phyloP scores from a whole-genome alignment of 352 stramenopile genomes.

The Phytophthora vignae region DNA sequence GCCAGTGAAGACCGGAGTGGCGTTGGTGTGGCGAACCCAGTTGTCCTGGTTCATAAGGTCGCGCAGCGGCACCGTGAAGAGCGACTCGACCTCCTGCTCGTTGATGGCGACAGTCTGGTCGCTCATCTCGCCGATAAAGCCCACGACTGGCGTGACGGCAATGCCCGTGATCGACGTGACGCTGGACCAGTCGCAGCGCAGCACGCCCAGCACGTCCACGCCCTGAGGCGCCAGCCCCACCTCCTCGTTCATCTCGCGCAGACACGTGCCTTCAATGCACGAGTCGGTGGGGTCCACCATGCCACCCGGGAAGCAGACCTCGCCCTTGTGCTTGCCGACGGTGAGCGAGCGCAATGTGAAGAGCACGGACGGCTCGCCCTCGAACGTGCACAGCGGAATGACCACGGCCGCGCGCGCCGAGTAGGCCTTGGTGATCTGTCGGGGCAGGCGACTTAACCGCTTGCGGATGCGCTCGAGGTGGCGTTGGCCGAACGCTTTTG shows the following conservation, averaged over 20 bases:
- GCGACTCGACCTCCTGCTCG: constrained; percentile 95
- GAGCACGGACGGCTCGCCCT: constrained; percentile 94
- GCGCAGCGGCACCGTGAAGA: constrained; percentile 95
- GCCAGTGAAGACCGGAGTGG: constrained; percentile 94
- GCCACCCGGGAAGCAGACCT: constrained; percentile 97
- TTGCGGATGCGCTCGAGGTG: constrained; percentile 95
- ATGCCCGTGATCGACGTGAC: constrained; percentile 96
- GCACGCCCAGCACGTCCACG: constrained; percentile 94
- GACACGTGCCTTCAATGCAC: constrained; percentile 96
- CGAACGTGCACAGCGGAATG: constrained; percentile 96
- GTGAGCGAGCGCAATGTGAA: constrained; percentile 95
- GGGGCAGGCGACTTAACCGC: constrained; percentile 93
- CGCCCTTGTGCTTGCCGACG: constrained; percentile 94
- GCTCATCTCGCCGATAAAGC: constrained; percentile 95
- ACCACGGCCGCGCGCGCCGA: constrained; percentile 93
- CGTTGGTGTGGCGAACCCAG: constrained; percentile 82
- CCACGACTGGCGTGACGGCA: constrained; percentile 98
- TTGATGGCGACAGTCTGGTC: constrained; percentile 94
- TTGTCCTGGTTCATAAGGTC: constrained; percentile 89
- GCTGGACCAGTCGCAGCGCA: constrained; percentile 96
- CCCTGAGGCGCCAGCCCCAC: constrained; percentile 87
- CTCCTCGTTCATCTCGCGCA: constrained; percentile 98
- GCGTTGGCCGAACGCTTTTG: constrained; percentile 81
- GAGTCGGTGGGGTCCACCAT: constrained; percentile 94
- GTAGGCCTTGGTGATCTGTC: constrained; percentile 94